These are phyloP conservation scores for Lunasporangiospora selenospora DNA, from an alignment of 192 early-diverging fungal species.

Conservation along the genomic window DNA sequence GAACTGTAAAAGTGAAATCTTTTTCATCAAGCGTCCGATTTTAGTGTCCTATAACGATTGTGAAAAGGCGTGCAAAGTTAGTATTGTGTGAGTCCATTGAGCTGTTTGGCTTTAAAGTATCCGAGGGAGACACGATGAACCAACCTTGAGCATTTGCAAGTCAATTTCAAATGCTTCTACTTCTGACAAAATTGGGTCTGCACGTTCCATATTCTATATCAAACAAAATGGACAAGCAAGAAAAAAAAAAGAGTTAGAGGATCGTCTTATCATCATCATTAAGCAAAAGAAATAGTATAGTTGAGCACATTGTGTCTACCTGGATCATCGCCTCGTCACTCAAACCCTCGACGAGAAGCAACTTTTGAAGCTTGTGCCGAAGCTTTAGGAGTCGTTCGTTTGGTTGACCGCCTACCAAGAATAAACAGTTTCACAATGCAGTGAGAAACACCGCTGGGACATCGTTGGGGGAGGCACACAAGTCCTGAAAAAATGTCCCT, in stretches of 20 bases:
- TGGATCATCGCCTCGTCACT: slow-evolving; percentile 31
- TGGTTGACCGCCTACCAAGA: slow-evolving; percentile 40
- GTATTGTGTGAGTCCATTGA: too few species aligned
- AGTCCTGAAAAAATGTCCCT: too few species aligned
- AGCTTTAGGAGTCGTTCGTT: slow-evolving; percentile 38
- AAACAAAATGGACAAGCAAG: not conserved
- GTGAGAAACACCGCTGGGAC: too few species aligned
- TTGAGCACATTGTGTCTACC: slow-evolving; percentile 5
- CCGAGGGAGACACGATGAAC: too few species aligned
- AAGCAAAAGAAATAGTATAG: not conserved
- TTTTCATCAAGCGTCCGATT: slow-evolving; percentile 52
- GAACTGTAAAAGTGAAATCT: slow-evolving; percentile 38
- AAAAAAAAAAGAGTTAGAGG: not conserved
- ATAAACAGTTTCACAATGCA: too few species aligned
- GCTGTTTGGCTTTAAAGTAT: too few species aligned
- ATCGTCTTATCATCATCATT: not conserved
- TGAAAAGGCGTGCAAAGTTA: too few species aligned
- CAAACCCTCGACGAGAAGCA: slow-evolving; percentile 40
- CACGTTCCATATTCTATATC: slow-evolving; percentile 30
- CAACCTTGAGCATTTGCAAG: slow-evolving; percentile 48
- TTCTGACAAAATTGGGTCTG: slow-evolving; percentile 43
- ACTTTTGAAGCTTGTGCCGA: slow-evolving; percentile 50
- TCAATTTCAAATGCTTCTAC: slow-evolving; percentile 48
- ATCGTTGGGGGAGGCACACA: too few species aligned
- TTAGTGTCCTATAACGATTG: slow-evolving; percentile 48